Conservation (phyloP, 2,329 filamentous ascomycete species). For the Aciculosporium take region DNA sequence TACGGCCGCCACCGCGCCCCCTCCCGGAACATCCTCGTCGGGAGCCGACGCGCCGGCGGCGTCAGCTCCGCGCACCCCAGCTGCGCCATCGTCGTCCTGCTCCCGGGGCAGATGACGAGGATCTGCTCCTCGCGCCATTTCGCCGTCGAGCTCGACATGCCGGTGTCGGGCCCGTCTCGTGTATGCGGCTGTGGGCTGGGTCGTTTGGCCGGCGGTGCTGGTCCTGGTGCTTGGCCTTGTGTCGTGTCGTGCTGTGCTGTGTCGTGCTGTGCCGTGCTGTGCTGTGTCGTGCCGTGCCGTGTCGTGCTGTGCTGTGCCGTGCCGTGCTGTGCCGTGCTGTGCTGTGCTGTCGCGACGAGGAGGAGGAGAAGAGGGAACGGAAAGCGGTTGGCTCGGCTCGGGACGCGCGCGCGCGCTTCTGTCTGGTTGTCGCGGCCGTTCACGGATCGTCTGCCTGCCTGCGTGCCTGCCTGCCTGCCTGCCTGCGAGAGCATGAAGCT, state of each 20-base stretch:
- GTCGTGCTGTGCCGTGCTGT: neutral
- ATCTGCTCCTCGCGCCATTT: constrained; percentile 53
- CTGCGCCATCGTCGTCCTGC: constrained; percentile 80
- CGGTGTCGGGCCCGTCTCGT: too few relatives aligned
- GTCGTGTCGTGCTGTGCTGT: too few relatives aligned
- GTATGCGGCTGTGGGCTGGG: too few relatives aligned
- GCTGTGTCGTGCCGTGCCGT: neutral
- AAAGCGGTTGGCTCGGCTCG: neutral
- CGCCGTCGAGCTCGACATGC: constrained; percentile 40
- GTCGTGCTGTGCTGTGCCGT: neutral
- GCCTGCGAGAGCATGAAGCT: too few relatives aligned
- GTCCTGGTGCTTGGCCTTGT: too few relatives aligned
- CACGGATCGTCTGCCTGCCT: too few relatives aligned
- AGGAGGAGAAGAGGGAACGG: too few relatives aligned
- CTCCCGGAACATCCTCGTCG: constrained; percentile 90
- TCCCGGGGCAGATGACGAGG: constrained; percentile 66
- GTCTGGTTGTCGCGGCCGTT: neutral
- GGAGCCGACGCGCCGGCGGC: constrained; percentile 70
- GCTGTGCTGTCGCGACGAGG: neutral
- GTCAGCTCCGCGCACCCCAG: constrained; percentile 83
- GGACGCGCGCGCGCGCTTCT: neutral
- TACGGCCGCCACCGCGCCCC: constrained; percentile 65
- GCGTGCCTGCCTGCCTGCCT: too few relatives aligned
- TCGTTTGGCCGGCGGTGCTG: too few relatives aligned
- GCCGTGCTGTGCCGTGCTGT: neutral